Evolutionary conservation across 805 yeast species (phyloP).

Genomic region (Scheffersomyces lignosus): DNA sequence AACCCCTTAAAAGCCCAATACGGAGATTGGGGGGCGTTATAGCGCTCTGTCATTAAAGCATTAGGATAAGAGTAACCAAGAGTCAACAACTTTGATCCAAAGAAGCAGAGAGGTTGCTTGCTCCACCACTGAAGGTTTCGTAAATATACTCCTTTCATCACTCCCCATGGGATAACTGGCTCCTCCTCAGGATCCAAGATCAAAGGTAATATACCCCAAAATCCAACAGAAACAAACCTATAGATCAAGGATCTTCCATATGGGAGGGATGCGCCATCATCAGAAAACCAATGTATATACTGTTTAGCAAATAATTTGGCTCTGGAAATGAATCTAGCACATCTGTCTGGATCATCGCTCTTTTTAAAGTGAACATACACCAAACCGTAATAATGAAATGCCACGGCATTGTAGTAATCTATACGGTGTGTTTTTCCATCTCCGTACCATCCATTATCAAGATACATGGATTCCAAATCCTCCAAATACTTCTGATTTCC

Average conservation of each 20-base stretch:
- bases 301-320: conserved; percentile 20
- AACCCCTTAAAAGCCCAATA: too few species aligned
- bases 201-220: conserved; percentile 10
- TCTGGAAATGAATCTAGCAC: conserved; percentile 14
- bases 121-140: conserved; percentile 11
- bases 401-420: conserved; percentile 30
- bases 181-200: conserved; percentile 4
- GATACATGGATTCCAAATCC: conserved; percentile 18
- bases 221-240: conserved; percentile 10
- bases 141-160: conserved; percentile 8
- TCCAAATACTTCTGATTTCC: conserved; percentile 15
- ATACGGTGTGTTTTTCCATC: conserved; percentile 23
- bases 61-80: too few species aligned
- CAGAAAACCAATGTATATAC: conserved; percentile 18
- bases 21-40: too few species aligned
- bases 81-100: too few species aligned
- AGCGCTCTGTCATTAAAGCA: too few species aligned
- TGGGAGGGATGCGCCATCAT: conserved; percentile 11
- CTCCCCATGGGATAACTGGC: conserved; percentile 11
- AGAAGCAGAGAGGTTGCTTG: conserved; percentile 9
- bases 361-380: conserved; percentile 12
- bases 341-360: conserved; percentile 14
- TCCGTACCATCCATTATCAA: conserved; percentile 30
- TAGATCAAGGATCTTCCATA: conserved; percentile 13
- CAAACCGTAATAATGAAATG: conserved; percentile 27